Evolutionary conservation across 768 basidiomycete genomes (phyloP), one percentile per base, ranked within the genome.

Genomic region (Kwoniella sp.): DNA sequence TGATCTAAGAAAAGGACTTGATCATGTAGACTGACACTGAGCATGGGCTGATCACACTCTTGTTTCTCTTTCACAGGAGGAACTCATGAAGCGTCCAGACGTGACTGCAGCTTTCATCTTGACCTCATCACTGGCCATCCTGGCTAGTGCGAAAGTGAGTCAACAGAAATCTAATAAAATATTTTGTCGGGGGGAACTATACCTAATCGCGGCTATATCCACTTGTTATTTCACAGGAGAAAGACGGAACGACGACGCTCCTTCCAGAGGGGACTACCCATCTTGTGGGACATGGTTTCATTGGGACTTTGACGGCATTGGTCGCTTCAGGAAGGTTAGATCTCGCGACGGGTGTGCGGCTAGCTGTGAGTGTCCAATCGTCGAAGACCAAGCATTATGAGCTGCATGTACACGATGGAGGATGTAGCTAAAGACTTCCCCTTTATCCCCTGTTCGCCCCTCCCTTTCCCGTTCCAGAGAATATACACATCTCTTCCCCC

Each of bases 221-320:
- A 57, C 22, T 15, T 11, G 65, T 17, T 37, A 9, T 29, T n/a
- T n/a, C 25, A 20, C 59, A 77, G 74, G 76, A 77, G 51, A 54
- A 64, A 50, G 57, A 63, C 4, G 53, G 62, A 3, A 65, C 65
- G 9, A 50, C 57, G 22, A 66, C 69, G 4, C 51, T 76, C 20
- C 53, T 79, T 8, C 78, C 78, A 23, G 47, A 58, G 15, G 73
- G 71, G 8, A 75, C 72, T 20, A 71, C 70, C 5, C 72, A 76
- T 60, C 70, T 79, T 20, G 74, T 73, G n/a, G 78, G 78, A 23
- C 76, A 79, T 52, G 78, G 78, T 13, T 79, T 79, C 64, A 71
- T 79, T 54, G 78, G 78, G 1, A 76, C 76, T 26, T 59, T 79
- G 20, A 76, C 78, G 3, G 71, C 74, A 0, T 61, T 79, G n/a